Evolutionary conservation across 495 filamentous ascomycete species (phyloP).

Genomic region (Neurospora sp.): DNA sequence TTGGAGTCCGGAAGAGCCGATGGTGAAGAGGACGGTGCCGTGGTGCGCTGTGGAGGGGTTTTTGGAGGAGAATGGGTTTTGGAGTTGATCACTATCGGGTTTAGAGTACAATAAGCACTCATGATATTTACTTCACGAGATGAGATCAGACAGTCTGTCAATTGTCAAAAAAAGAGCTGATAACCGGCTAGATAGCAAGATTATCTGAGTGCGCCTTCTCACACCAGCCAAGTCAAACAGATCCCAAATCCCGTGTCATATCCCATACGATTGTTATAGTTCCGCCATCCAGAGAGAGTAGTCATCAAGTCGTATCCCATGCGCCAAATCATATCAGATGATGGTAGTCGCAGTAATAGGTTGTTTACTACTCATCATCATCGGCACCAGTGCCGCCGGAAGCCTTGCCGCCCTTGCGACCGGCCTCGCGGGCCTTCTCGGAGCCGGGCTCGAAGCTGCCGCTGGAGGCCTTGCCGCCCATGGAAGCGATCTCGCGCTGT

Average conservation of each 20-base stretch:
- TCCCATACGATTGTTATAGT: not conserved
- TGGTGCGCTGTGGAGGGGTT: conserved; percentile 26
- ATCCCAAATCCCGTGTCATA: not conserved
- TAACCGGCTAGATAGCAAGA: not conserved
- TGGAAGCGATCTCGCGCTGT: conserved; percentile 35
- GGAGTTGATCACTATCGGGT: not conserved
- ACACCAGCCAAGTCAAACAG: not conserved
- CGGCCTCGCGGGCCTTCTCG: conserved; percentile 36
- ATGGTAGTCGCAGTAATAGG: not conserved
- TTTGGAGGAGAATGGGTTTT: conserved; percentile 7
- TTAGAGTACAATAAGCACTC: not conserved
- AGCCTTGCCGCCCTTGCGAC: conserved; percentile 32
- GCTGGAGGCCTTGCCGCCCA: conserved; percentile 41
- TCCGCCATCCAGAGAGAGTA: not conserved
- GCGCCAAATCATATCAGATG: not conserved
- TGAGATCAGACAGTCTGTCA: not conserved
- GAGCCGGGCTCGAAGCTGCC: conserved; percentile 40
- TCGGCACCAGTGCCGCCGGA: conserved; percentile 10
- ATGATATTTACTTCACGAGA: not conserved
- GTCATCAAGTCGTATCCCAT: not conserved
- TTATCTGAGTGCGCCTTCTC: not conserved
- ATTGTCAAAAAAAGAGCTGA: not conserved
- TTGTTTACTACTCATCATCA: conserved; percentile 1
- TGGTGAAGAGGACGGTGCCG: conserved; percentile 35
- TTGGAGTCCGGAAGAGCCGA: conserved; percentile 34